phyloP scores from a whole-genome alignment of 257 asterid genomes.

The Salvia hispanica region DNA sequence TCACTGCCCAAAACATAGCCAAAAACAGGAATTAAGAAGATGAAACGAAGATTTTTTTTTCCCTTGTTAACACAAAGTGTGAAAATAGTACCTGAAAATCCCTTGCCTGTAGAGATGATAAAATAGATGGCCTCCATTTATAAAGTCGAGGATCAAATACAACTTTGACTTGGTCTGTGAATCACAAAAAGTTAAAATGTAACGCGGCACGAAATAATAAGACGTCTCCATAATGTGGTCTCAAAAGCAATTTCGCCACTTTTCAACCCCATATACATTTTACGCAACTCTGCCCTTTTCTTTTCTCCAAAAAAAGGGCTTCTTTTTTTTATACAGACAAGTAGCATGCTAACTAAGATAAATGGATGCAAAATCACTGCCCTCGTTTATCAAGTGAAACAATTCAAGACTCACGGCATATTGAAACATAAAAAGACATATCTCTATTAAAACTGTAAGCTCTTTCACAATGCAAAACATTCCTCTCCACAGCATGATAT shows the following conservation, averaged over 20 bases:
- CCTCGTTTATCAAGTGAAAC: background rate
- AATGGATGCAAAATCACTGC: background rate
- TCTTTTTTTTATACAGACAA: background rate
- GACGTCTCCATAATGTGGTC: background rate
- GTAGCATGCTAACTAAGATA: background rate
- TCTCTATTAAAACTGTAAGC: background rate
- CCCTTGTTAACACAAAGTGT: conserved; percentile 7
- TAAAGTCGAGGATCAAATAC: conserved; percentile 79
- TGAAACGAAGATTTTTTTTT: conserved; percentile 16
- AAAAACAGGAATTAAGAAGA: conserved; percentile 36
- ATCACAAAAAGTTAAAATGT: conserved; percentile 17
- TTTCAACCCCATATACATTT: background rate
- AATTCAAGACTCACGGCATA: background rate
- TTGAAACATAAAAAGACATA: background rate
- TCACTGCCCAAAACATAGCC: conserved; percentile 59
- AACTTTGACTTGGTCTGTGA: conserved; percentile 82
- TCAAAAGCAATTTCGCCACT: background rate
- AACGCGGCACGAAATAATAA: background rate
- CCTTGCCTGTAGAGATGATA: conserved; percentile 95
- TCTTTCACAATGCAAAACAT: conserved; percentile 9
- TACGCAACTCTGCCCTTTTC: background rate
- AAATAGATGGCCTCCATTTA: conserved; percentile 96
- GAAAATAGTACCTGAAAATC: conserved; percentile 72
- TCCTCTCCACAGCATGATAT: conserved; percentile 13
- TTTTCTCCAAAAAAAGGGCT: background rate